Evolutionary conservation across 257 asterid species (phyloP).

Genomic region (Phtheirospermum japonicum): DNA sequence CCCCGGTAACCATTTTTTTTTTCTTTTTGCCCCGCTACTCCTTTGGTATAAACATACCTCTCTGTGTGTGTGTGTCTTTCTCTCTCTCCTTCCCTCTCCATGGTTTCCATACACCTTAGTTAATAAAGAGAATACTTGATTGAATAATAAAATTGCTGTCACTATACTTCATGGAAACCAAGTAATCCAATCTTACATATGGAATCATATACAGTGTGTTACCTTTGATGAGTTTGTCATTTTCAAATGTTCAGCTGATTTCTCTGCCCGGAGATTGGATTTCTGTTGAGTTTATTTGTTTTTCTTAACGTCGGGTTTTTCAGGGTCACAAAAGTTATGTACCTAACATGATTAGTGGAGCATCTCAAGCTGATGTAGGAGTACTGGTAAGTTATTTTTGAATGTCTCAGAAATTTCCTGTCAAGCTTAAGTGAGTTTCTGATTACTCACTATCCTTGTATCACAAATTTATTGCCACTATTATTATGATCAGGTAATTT

Average conservation of each 20-base stretch:
- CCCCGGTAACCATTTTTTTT: constrained; percentile 57
- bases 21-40: neutral
- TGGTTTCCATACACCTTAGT: neutral
- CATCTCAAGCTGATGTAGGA: constrained; percentile 97
- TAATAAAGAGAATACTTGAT: too few relatives aligned
- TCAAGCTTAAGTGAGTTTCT: constrained; percentile 11
- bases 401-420: neutral
- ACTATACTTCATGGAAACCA: neutral
- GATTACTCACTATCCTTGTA: neutral
- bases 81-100: neutral
- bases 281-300: constrained; percentile 6
- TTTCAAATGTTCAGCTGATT: constrained; percentile 1
- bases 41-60: neutral
- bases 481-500: constrained; percentile 58
- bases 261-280: neutral
- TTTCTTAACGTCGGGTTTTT: neutral
- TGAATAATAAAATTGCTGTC: neutral
- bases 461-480: neutral
- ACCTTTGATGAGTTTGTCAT: neutral
- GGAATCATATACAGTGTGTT: neutral
- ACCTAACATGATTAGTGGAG: constrained; percentile 98
- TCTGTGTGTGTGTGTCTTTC: too few relatives aligned
- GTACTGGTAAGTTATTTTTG: constrained; percentile 57
- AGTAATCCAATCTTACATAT: neutral
- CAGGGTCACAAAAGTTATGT: constrained; percentile 98